Percentiles rank a stretch among this genome's conserved stretches.
Evolutionary conservation across 176 grass and related monocot species (phyloP).

Genomic region (Avena eriantha): DNA sequence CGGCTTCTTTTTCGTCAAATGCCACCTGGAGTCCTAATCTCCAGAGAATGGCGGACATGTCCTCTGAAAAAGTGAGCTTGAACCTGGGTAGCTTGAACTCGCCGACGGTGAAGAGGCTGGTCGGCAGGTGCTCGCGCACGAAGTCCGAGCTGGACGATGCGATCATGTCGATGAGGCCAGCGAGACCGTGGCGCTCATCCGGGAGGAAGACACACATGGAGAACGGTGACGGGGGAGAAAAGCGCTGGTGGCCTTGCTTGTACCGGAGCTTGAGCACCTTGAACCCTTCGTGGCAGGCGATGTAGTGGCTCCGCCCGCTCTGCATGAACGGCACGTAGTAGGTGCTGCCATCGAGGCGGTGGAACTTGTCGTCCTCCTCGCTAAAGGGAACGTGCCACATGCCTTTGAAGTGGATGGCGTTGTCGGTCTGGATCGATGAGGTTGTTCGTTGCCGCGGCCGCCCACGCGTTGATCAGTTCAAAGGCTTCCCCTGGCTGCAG

Average conservation of each 20-base stretch:
- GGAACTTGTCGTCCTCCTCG: slow-evolving; percentile 23
- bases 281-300: slow-evolving; percentile 37
- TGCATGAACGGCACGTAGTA: slow-evolving; percentile 30
- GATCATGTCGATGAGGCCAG: neutral
- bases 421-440: slow-evolving; percentile 20
- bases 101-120: neutral
- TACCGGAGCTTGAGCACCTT: slow-evolving; percentile 40
- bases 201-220: slow-evolving; percentile 46
- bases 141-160: slow-evolving; percentile 17
- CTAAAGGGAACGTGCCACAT: slow-evolving; percentile 19
- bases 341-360: slow-evolving; percentile 15
- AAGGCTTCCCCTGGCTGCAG: neutral
- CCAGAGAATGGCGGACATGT: neutral
- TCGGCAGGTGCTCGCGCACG: neutral
- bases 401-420: slow-evolving; percentile 52
- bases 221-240: neutral
- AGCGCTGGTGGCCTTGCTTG: neutral
- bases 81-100: neutral
- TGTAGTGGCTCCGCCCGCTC: neutral
- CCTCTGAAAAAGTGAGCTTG: neutral
- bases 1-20: neutral
- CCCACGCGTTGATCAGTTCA: slow-evolving; percentile 27
- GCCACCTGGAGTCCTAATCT: neutral
- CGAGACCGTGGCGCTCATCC: slow-evolving; percentile 18
- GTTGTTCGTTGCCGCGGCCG: neutral